Conservation (phyloP, 495 filamentous ascomycete genomes). For the Penicillium cosmopolitanum region DNA sequence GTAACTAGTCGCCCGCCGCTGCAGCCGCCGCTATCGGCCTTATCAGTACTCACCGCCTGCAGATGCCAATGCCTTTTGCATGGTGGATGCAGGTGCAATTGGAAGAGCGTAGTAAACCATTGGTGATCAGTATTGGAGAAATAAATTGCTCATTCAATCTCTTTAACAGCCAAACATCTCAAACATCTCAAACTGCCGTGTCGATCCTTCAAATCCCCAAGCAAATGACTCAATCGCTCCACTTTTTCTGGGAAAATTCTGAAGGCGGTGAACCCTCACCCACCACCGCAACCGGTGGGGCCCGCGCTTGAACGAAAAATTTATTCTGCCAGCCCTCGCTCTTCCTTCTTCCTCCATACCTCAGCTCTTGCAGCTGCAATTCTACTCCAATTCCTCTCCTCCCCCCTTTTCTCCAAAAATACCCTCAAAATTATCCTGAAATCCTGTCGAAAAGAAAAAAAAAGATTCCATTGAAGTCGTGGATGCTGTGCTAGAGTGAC, state of each 20-base stretch:
- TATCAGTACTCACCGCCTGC: conserved; percentile 16
- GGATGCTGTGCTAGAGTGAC: conserved; percentile 53
- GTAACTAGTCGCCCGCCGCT: not conserved
- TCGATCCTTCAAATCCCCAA: conserved; percentile 1
- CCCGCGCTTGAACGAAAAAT: conserved; percentile 28
- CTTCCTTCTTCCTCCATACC: conserved; percentile 25
- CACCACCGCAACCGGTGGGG: conserved; percentile 22
- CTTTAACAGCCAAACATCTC: not conserved
- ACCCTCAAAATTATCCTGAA: conserved; percentile 5
- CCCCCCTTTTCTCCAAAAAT: not conserved
- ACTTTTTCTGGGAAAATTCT: conserved; percentile 17
- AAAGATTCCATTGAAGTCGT: conserved; percentile 33
- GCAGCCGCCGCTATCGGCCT: conserved; percentile 10
- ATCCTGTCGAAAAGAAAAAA: not conserved
- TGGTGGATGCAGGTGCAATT: too few relatives aligned
- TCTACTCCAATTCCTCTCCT: conserved; percentile 4
- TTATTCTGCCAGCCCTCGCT: conserved; percentile 27
- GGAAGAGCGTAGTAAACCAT: too few relatives aligned
- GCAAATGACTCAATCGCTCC: not conserved
- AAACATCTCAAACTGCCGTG: conserved; percentile 1
- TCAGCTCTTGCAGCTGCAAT: conserved; percentile 32
- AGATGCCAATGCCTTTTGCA: not conserved
- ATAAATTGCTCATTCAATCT: not conserved
- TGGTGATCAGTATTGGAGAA: too few relatives aligned
- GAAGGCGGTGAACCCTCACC: conserved; percentile 15